phyloP scores from a whole-genome alignment of 2,329 filamentous ascomycete species.

The Xylariaceae sp. region DNA sequence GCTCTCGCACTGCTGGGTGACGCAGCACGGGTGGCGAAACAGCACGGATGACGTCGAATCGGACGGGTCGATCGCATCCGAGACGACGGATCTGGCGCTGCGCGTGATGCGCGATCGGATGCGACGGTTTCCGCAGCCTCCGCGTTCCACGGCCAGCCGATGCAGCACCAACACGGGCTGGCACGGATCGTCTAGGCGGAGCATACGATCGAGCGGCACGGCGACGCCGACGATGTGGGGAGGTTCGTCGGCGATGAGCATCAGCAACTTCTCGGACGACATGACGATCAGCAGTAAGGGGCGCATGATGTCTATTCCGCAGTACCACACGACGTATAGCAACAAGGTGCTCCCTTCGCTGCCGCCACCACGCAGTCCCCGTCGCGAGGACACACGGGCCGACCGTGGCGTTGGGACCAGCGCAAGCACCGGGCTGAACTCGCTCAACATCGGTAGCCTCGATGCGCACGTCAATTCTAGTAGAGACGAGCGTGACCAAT shows the following conservation, averaged over 20 bases:
- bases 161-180: slow-evolving; percentile 20
- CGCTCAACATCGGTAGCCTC: too few species aligned
- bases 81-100: slow-evolving; percentile 20
- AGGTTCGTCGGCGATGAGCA: slow-evolving; percentile 29
- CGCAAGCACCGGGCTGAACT: too few species aligned
- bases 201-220: slow-evolving; percentile 21
- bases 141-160: slow-evolving; percentile 18
- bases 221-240: slow-evolving; percentile 29
- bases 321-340: slow-evolving; percentile 1
- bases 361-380: slow-evolving; percentile 8
- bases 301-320: slow-evolving; percentile 12
- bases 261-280: slow-evolving; percentile 30
- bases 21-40: slow-evolving; percentile 40
- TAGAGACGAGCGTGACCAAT: neutral
- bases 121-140: slow-evolving; percentile 25
- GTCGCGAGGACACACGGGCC: neutral
- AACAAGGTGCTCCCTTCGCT: slow-evolving; percentile 9
- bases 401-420: too few species aligned
- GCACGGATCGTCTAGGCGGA: slow-evolving; percentile 22
- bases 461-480: neutral
- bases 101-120: slow-evolving; percentile 29
- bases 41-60: slow-evolving; percentile 23
- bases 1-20: slow-evolving; percentile 51
- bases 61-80: slow-evolving; percentile 21
- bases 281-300: slow-evolving; percentile 22